A percentile compares a stretch with the other conserved stretches of the same genome.
Conservation (phyloP, 169 alveolate genomes). For the Plasmodium malariae region DNA sequence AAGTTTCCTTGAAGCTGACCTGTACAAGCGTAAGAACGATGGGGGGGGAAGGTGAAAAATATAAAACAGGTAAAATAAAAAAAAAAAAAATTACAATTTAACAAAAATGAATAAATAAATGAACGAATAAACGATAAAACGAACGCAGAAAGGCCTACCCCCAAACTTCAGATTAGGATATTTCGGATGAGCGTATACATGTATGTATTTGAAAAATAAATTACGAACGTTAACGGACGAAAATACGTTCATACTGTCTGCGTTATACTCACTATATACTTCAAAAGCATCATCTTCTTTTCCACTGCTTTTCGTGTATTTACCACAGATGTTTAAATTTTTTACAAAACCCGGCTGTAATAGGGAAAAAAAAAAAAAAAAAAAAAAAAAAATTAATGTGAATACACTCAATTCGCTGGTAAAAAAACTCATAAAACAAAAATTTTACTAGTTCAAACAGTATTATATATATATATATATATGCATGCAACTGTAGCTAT, state of each 20-base stretch:
- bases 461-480: too few relatives aligned
- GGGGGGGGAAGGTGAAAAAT: neutral
- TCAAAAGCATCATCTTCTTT: slow-evolving; percentile 60
- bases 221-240: slow-evolving; percentile 49
- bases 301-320: slow-evolving; percentile 33
- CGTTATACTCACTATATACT: slow-evolving; percentile 37
- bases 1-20: slow-evolving; percentile 41
- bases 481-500: too few relatives aligned
- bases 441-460: too few relatives aligned
- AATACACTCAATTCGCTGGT: too few relatives aligned
- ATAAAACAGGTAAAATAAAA: too few relatives aligned
- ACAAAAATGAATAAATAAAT: neutral
- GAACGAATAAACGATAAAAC: too few relatives aligned
- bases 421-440: too few relatives aligned
- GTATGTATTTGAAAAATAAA: slow-evolving; percentile 36
- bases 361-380: too few relatives aligned
- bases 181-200: slow-evolving; percentile 43
- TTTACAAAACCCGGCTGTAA: slow-evolving; percentile 46
- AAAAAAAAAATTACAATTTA: neutral
- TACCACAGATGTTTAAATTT: slow-evolving; percentile 45
- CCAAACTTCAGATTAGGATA: slow-evolving; percentile 41
- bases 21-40: neutral
- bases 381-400: too few relatives aligned
- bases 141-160: slow-evolving; percentile 3
- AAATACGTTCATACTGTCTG: slow-evolving; percentile 32